phyloP scores from a whole-genome alignment of 345 rosid species.

The Angophora floribunda region DNA sequence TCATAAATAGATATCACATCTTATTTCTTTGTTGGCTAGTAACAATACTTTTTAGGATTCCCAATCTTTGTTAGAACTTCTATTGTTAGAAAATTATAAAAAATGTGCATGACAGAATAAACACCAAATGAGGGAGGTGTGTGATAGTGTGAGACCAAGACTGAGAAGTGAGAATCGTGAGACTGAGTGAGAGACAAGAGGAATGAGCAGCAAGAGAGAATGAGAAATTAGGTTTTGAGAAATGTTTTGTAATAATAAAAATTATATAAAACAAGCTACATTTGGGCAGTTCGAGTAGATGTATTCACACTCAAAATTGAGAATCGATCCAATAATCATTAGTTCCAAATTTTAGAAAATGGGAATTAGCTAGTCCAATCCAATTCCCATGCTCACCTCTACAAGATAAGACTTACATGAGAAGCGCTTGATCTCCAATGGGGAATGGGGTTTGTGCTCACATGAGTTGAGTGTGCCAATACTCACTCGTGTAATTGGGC shows the following conservation, averaged over 20 bases:
- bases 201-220: accelerated
- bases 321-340: accelerated
- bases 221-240: too few relatives aligned
- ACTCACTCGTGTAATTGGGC: background rate
- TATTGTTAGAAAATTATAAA: accelerated
- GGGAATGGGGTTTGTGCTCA: accelerated
- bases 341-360: accelerated
- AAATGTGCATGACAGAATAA: too few relatives aligned
- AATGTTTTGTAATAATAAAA: too few relatives aligned
- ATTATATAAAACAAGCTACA: too few relatives aligned
- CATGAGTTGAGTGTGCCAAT: background rate
- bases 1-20: too few relatives aligned
- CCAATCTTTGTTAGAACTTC: too few relatives aligned
- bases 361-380: accelerated
- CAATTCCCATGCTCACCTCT: accelerated
- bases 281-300: accelerated
- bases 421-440: accelerated
- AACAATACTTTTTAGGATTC: too few relatives aligned
- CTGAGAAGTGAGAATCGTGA: too few relatives aligned
- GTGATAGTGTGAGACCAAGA: accelerated
- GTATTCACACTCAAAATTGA: accelerated
- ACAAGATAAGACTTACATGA: accelerated
- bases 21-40: too few relatives aligned
- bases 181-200: accelerated
- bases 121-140: accelerated